A percentile compares a stretch with the other conserved stretches of the same genome.
These are phyloP conservation scores for Candida montana DNA, from an alignment of 805 yeast species.

Conservation along the genomic window DNA sequence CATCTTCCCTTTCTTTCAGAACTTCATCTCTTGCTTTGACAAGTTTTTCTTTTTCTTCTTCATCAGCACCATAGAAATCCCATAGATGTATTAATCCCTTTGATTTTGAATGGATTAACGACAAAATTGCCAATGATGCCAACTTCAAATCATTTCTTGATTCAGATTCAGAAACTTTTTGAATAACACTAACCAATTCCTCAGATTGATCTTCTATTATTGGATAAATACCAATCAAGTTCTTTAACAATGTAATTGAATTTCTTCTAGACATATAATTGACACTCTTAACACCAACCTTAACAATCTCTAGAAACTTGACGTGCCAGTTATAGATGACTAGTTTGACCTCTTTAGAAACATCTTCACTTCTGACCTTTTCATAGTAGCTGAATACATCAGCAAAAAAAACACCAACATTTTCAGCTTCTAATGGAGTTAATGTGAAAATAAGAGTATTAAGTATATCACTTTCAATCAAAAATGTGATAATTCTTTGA, in stretches of 20 bases:
- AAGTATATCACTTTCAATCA: slow-evolving; percentile 46
- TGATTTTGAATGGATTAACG: slow-evolving; percentile 54
- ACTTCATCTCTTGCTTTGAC: slow-evolving; percentile 8
- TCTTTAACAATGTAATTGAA: slow-evolving; percentile 71
- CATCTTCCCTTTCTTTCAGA: slow-evolving; percentile 12
- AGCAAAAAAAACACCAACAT: slow-evolving; percentile 67
- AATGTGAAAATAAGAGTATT: slow-evolving; percentile 59
- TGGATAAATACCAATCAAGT: slow-evolving; percentile 60
- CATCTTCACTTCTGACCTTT: slow-evolving; percentile 35
- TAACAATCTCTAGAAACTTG: slow-evolving; percentile 31
- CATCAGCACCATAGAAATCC: slow-evolving; percentile 51
- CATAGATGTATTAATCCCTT: slow-evolving; percentile 45
- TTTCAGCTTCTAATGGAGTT: slow-evolving; percentile 76
- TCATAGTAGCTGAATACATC: slow-evolving; percentile 47
- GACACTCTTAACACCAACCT: slow-evolving; percentile 28
- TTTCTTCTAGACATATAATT: slow-evolving; percentile 80
- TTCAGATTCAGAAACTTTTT: slow-evolving; percentile 46
- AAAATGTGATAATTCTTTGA: slow-evolving; percentile 34
- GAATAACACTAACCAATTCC: slow-evolving; percentile 40
- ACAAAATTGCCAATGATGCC: slow-evolving; percentile 67
- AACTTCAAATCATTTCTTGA: slow-evolving; percentile 74
- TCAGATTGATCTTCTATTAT: slow-evolving; percentile 62
- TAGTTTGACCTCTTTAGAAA: slow-evolving; percentile 28
- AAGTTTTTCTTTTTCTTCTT: slow-evolving; percentile 33
- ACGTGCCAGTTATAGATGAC: slow-evolving; percentile 51